Base-by-base conservation (phyloP, 2,329 filamentous ascomycete genomes). In the Stachybotrys chartarum region DNA sequence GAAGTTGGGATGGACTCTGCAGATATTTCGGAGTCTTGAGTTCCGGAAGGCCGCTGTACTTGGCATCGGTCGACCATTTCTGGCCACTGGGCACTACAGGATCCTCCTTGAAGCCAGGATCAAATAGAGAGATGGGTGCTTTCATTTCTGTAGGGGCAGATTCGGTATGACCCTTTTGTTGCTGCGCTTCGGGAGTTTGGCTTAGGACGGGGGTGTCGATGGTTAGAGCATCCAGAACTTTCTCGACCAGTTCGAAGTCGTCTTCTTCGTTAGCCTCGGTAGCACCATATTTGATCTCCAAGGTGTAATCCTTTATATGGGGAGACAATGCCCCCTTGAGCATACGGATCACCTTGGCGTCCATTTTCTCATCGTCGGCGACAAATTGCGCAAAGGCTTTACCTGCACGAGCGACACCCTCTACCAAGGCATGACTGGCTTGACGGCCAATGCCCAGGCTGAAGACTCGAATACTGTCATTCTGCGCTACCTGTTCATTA, bases 261-360 rank as follows among this genome's bases (percentile, higher is more conserved):
- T 83, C 79, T 1, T 72, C 69, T 12, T 56, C 56, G 6, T 56
- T 14, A 0, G 54, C 30, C 8, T 58, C 53, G 7, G 60, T 65
- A 6, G 60, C 65, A 7, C 64, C 68, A 60, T 87, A 89, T 54
- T 83, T 80, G 57, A 90, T 70, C 62, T 87, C 82, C 1, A 90
- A 70, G 0, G 74, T 77, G 63, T 85, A 88, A 63, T 89, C 79
- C 16, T 71, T 78, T 48, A 88, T 74, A 58, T 90, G 86, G 0
- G 86, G 85, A 2, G 80, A 83, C 18, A 91, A 68, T 0, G 86
- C 83, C 0, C 81, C 87, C 64, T 88, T 89, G 55, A 91, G 73
- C 87, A 91, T 91, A 2, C 87, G 79, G 3, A 91, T 77, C 1
- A 90, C 78, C 65, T 87, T 88, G 59, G 72, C 79, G 61, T 87